phyloP scores from a whole-genome alignment of 495 filamentous ascomycete genomes.

The Podospora sp. region DNA sequence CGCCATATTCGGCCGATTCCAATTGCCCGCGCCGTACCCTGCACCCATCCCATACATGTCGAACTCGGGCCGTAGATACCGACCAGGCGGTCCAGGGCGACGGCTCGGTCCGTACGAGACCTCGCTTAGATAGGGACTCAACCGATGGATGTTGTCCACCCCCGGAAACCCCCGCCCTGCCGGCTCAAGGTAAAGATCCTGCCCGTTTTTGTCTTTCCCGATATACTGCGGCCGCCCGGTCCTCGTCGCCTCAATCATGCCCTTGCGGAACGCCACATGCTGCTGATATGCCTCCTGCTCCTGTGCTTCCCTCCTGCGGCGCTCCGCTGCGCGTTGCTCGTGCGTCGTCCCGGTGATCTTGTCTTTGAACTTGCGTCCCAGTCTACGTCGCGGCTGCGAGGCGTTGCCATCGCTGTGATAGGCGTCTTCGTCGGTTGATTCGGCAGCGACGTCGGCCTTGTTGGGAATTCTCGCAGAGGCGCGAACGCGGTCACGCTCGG shows the following conservation, averaged over 20 bases:
- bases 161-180: conserved; percentile 29
- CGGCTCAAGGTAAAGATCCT: conserved; percentile 32
- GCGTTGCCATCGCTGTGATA: not conserved
- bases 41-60: conserved; percentile 25
- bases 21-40: not conserved
- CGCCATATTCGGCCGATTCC: not conserved
- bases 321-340: conserved; percentile 23
- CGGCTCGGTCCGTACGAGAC: conserved; percentile 23
- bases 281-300: conserved; percentile 33
- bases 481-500: conserved; percentile 20
- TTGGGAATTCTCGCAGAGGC: not conserved
- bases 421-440: conserved; percentile 24
- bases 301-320: conserved; percentile 14
- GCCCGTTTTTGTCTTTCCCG: conserved; percentile 25
- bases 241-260: conserved; percentile 28
- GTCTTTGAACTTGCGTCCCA: conserved; percentile 33
- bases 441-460: conserved; percentile 20
- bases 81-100: conserved; percentile 11
- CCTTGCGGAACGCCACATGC: conserved; percentile 28
- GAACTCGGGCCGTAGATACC: conserved; percentile 32
- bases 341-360: conserved; percentile 33
- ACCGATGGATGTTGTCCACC: conserved; percentile 9
- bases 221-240: conserved; percentile 25
- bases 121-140: conserved; percentile 33
- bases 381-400: not conserved